These are phyloP conservation scores for Chaetomiaceae sp. DNA, from an alignment of 2,329 filamentous ascomycete genomes.

Conservation along the genomic window DNA sequence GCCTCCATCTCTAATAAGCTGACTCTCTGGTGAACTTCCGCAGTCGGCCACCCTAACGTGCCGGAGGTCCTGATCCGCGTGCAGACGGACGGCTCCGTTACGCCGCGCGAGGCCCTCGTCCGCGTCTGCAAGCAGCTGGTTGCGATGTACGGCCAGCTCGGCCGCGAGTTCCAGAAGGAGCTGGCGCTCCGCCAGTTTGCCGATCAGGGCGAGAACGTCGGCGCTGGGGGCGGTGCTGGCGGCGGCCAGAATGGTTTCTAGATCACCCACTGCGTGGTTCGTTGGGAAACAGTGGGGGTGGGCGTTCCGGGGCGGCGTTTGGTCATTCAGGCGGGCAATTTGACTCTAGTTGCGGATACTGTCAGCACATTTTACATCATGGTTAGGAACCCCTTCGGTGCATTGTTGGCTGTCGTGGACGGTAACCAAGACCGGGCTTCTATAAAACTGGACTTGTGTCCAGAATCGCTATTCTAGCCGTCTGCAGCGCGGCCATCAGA, in stretches of 20 bases:
- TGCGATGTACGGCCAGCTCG: constrained; percentile 68
- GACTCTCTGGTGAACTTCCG: constrained; percentile 11
- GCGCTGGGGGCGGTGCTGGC: constrained; percentile 1
- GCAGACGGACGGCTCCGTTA: constrained; percentile 83
- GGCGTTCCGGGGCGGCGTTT: constrained; percentile 1
- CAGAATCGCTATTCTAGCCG: too few relatives aligned
- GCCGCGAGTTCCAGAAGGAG: constrained; percentile 28
- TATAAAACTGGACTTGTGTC: too few relatives aligned
- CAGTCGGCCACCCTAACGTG: constrained; percentile 55
- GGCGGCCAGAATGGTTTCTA: constrained; percentile 10
- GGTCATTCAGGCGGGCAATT: too few relatives aligned
- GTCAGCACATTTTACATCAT: too few relatives aligned
- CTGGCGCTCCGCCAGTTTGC: constrained; percentile 26
- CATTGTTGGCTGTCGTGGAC: too few relatives aligned
- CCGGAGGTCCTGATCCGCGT: constrained; percentile 66
- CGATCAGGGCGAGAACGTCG: constrained; percentile 47
- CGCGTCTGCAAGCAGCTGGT: constrained; percentile 78
- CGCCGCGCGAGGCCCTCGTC: constrained; percentile 82
- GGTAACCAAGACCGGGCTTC: too few relatives aligned
- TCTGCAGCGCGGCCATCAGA: too few relatives aligned
- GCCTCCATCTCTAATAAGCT: too few relatives aligned
- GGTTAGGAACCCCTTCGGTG: too few relatives aligned
- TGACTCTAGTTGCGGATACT: too few relatives aligned
- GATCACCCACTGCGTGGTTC: background rate
- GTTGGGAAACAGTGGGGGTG: background rate